Conservation (phyloP, 139 green algal species). For the Micractinium sp. region DNA sequence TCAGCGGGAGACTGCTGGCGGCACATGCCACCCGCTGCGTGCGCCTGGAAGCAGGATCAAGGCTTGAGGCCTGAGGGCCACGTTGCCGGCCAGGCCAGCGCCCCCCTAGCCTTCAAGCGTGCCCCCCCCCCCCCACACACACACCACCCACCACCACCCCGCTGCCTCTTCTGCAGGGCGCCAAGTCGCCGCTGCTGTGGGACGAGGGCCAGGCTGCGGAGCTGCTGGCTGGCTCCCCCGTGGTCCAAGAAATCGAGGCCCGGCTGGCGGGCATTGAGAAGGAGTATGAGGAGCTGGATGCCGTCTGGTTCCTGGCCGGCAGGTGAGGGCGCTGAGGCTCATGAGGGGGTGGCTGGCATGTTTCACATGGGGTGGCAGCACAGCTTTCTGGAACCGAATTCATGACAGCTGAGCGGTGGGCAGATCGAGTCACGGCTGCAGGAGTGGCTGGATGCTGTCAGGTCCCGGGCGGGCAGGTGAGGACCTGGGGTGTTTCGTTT, state of each 20-base stretch:
- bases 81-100: too few species aligned
- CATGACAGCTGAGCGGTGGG: neutral
- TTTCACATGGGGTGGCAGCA: neutral
- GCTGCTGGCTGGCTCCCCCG: slow-evolving; percentile 77
- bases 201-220: slow-evolving; percentile 69
- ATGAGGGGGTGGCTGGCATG: neutral
- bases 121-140: neutral
- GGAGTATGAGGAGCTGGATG: slow-evolving; percentile 93
- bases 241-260: slow-evolving; percentile 71
- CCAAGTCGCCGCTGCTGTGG: slow-evolving; percentile 90
- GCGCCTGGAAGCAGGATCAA: too few species aligned
- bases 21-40: too few species aligned
- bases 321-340: neutral
- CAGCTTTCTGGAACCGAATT: neutral
- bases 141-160: too few species aligned
- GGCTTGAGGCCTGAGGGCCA: too few species aligned
- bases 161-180: slow-evolving; percentile 54
- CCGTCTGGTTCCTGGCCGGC: slow-evolving; percentile 83
- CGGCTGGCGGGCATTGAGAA: slow-evolving; percentile 76
- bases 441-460: neutral
- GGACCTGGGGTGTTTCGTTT: too few species aligned
- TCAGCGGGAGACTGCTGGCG: neutral
- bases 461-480: neutral
- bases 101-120: too few species aligned
- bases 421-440: neutral